A percentile compares a stretch with the other conserved stretches of the same genome.
These are phyloP conservation scores for Paraconiothyrium brasiliense DNA, from an alignment of 2,329 filamentous ascomycete species.

Conservation along the genomic window DNA sequence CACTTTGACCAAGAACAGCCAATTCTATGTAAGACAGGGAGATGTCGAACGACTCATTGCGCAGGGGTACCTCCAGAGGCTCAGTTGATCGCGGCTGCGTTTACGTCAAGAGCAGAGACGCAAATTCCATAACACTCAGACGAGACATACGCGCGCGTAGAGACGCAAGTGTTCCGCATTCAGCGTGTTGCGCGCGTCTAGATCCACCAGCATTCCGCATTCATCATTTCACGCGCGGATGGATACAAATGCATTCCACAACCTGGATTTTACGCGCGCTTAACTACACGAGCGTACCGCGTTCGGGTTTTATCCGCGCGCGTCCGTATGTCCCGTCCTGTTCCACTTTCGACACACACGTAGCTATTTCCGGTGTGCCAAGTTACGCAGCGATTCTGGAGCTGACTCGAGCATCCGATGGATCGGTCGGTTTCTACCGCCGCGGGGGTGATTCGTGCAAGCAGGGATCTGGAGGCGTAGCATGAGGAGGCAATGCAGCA, in stretches of 20 bases:
- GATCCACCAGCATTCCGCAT: conserved; percentile 1
- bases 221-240: not conserved
- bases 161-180: not conserved
- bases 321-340: not conserved
- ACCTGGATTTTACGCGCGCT: not conserved
- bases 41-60: conserved; percentile 95
- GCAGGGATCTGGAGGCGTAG: conserved; percentile 3
- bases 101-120: not conserved
- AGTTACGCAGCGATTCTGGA: not conserved
- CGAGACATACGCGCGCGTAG: not conserved
- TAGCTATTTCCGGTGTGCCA: not conserved
- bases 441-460: conserved; percentile 3
- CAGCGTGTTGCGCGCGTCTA: not conserved
- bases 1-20: conserved; percentile 96
- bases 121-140: not conserved
- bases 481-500: not conserved
- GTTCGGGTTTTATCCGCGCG: not conserved
- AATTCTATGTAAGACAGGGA: conserved; percentile 95
- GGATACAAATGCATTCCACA: not conserved
- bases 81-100: conserved; percentile 67
- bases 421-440: not conserved
- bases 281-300: not conserved
- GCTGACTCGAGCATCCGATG: not conserved
- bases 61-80: conserved; percentile 91
- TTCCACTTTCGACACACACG: not conserved